phyloP scores from a whole-genome alignment of 257 asterid species.

The Vinca minor region DNA sequence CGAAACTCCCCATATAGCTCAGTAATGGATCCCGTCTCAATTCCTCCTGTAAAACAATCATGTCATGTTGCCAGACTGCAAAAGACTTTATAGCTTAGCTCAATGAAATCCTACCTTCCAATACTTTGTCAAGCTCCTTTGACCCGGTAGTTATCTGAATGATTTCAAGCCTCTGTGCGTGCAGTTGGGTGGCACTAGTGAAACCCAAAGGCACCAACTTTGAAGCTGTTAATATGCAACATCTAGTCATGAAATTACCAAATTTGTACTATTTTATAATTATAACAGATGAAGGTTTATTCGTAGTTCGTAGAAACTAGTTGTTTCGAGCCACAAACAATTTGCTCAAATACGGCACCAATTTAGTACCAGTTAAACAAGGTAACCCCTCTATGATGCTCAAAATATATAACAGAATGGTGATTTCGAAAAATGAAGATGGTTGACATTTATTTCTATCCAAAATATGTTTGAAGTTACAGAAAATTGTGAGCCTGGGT shows the following conservation, averaged over 20 bases:
- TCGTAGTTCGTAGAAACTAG: neutral
- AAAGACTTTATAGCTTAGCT: neutral
- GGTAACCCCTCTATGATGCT: neutral
- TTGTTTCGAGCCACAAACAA: neutral
- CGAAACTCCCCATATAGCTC: conserved; percentile 90
- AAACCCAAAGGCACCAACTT: conserved; percentile 94
- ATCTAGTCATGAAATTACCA: neutral
- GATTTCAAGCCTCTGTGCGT: conserved; percentile 92
- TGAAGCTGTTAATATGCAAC: conserved; percentile 57
- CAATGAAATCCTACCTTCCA: conserved; percentile 52
- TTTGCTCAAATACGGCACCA: neutral
- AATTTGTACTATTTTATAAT: neutral
- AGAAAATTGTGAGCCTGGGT: neutral
- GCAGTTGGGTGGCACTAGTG: conserved; percentile 83
- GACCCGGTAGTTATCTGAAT: conserved; percentile 94
- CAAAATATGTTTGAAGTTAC: neutral
- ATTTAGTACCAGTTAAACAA: neutral
- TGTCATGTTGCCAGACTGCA: conserved; percentile 3
- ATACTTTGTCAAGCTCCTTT: conserved; percentile 81
- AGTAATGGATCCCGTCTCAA: conserved; percentile 91
- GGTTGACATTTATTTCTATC: neutral
- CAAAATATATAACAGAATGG: neutral
- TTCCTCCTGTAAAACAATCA: conserved; percentile 52
- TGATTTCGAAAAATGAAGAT: neutral
- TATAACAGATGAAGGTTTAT: neutral